A percentile compares a stretch with the other conserved stretches of the same genome.
Conservation (phyloP, 139 green algal species). For the Ulvella scutata region DNA sequence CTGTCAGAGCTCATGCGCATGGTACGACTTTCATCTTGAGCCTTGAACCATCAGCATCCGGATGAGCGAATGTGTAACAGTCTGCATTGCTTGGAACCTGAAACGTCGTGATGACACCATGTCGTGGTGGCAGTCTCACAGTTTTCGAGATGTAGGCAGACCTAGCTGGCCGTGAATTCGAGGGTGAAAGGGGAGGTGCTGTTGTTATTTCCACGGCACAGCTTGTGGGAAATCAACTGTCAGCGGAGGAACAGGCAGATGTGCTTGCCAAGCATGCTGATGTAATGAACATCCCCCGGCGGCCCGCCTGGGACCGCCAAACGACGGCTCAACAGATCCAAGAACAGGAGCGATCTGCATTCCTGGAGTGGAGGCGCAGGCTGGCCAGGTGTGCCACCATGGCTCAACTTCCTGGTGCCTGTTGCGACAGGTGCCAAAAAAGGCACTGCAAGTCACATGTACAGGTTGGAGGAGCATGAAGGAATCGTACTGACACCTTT, state of each 20-base stretch:
- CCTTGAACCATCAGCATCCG: not conserved
- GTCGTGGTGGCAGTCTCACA: not conserved
- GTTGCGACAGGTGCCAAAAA: not conserved
- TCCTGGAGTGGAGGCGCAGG: constrained; percentile 79
- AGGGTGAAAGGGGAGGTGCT: constrained; percentile 45
- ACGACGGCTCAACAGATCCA: constrained; percentile 75
- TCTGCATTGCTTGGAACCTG: not conserved
- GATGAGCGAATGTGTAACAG: not conserved
- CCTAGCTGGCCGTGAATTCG: constrained; percentile 74
- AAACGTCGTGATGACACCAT: not conserved
- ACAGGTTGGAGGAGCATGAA: constrained; percentile 73
- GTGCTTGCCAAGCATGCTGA: constrained; percentile 31
- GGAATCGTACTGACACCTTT: constrained; percentile 87
- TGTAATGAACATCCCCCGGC: constrained; percentile 41
- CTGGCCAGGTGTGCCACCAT: constrained; percentile 16
- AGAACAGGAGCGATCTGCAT: constrained; percentile 17
- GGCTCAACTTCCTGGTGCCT: not conserved
- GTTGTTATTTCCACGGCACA: constrained; percentile 43
- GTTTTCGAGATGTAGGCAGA: constrained; percentile 38
- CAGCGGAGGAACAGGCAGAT: constrained; percentile 13
- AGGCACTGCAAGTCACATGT: not conserved
- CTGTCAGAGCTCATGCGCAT: constrained; percentile 87
- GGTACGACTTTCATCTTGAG: constrained; percentile 20
- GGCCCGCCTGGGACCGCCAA: constrained; percentile 56
- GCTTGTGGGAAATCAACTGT: constrained; percentile 13